Base-by-base conservation (phyloP, 108 stramenopile species). In the Mayamaea pseudoterrestris region DNA sequence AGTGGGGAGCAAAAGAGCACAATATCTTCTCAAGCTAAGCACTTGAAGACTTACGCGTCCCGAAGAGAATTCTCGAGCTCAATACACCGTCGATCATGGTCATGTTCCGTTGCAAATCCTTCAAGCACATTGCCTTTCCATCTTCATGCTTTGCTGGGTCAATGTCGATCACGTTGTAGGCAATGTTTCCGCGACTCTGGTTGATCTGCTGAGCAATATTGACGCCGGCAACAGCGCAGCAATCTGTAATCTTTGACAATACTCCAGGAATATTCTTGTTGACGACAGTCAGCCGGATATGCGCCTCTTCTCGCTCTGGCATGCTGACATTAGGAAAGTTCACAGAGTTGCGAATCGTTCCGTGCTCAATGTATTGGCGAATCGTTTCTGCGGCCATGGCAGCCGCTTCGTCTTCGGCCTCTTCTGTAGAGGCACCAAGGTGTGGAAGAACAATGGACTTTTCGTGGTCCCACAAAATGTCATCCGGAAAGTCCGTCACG, bases 121-220 rank as follows among this genome's bases (percentile, higher is more conserved):
- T 70, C 43, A 72, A 50, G 30, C 53, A 41, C 35, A 59, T 20
- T 14, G 49, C 16, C 13, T 53, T 44, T 11, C 26, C 60, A 18
- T 64, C 56, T 8, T 2, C 22, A 26, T 53, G 40, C 24, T 17
- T 30, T 1, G 57, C 25, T 5, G 67, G 35, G 26, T 69, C 71
- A 21, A 83, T 51, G 56, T 83, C 81, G 30, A 73, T 57, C 9
- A 83, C 81, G 46, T 78, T 83, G 68, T 83, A 83, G 12, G 81
- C 81, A 58, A 83, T 62, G 26, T 69, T 50, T 20, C 67, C 74
- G 26, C 54, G 23, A 16, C 76, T 78, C 24, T 63, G 68, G 44
- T 83, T 83, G 46, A 83, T 61, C 55, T 83, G 81, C 50, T 83
- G 81, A n/a, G 68, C 44, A 53, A 83, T 76, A 58, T 83, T 83